These are phyloP conservation scores for Candida peoriensis DNA, from an alignment of 805 yeast genomes.

Conservation along the genomic window DNA sequence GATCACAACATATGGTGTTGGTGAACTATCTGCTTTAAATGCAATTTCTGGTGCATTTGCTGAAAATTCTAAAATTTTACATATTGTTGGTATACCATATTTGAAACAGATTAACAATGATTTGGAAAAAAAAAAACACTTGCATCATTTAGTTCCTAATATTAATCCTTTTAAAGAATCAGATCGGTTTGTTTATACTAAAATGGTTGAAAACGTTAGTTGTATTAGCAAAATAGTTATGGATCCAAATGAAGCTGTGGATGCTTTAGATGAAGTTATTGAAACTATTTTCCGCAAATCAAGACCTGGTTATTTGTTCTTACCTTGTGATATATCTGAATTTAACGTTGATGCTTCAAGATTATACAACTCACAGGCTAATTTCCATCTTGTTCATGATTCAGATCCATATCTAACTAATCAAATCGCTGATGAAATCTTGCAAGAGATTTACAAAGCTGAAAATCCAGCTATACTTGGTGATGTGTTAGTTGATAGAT, in stretches of 20 bases:
- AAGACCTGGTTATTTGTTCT: slow-evolving; percentile 77
- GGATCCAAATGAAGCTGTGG: slow-evolving; percentile 41
- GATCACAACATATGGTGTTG: slow-evolving; percentile 76
- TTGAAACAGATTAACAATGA: slow-evolving; percentile 23
- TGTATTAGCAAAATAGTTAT: slow-evolving; percentile 50
- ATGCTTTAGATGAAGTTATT: slow-evolving; percentile 66
- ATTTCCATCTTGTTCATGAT: slow-evolving; percentile 21
- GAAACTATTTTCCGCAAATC: slow-evolving; percentile 46
- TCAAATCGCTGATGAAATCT: slow-evolving; percentile 38
- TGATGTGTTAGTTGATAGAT: slow-evolving; percentile 68
- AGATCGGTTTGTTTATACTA: slow-evolving; percentile 62
- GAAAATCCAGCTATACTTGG: slow-evolving; percentile 61
- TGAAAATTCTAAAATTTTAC: slow-evolving; percentile 74
- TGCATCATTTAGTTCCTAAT: slow-evolving; percentile 61
- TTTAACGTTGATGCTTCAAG: slow-evolving; percentile 31
- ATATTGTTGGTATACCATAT: slow-evolving; percentile 69
- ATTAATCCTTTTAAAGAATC: slow-evolving; percentile 45
- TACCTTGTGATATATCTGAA: slow-evolving; percentile 69
- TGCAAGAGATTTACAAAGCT: slow-evolving; percentile 46
- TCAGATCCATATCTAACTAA: slow-evolving; percentile 24
- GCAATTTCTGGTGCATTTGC: slow-evolving; percentile 82
- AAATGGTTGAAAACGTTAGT: slow-evolving; percentile 52
- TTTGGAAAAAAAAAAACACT: slow-evolving; percentile 25
- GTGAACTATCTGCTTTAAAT: slow-evolving; percentile 80
- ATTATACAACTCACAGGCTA: slow-evolving; percentile 28